Evolutionary conservation across 306 rosid genomes (phyloP), one percentile per base, ranked within the genome.

Genomic region (Malus asiatica): DNA sequence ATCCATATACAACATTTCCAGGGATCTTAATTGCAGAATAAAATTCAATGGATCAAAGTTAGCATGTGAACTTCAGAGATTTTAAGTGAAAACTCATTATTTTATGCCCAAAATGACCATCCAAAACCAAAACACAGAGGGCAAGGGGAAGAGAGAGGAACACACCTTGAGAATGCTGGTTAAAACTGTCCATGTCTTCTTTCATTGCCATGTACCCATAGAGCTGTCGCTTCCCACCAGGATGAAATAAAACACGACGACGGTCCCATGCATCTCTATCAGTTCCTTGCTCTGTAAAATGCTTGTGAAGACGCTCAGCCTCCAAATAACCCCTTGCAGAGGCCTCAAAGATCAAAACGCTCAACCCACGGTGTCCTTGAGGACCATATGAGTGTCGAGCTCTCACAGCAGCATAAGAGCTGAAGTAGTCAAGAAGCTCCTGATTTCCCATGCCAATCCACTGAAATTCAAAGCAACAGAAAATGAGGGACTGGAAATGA

Each of bases 361-460:
- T 93, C 86, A 91, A 80, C 79, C 98, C 97, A 42, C 97, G 88
- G 79, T 93, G 98, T 78, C 97, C 98, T 16, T 87, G 89, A 8
- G 98, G 98, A 72, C 98, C 98, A 79, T 93, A 93, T 0, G 98
- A 78, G 76, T 93, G 98, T 2, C 92, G 83, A 2, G 97, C 92
- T 79, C 68, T 93, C 33, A 11, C 64, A 63, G 97, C 89, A 60
- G 76, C 80, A 67, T 90, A 93, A 11, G 85, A 1, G 78, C 81
- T 71, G 76, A 93, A 93, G 71, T 81, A 88, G 15, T 89, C 92
- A n/a, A 91, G 77, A 93, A 93, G 96, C 87, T 93, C 98, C 70
- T 85, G 93, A 51, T 85, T 91, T 11, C 97, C 98, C 98, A 91
- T 93, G 44, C 84, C 84, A 11, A 72, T 55, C 84, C 84, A 81